Evolutionary conservation across 1,284 basidiomycete species (phyloP).

Genomic region (Lignosus rhinocerotis): DNA sequence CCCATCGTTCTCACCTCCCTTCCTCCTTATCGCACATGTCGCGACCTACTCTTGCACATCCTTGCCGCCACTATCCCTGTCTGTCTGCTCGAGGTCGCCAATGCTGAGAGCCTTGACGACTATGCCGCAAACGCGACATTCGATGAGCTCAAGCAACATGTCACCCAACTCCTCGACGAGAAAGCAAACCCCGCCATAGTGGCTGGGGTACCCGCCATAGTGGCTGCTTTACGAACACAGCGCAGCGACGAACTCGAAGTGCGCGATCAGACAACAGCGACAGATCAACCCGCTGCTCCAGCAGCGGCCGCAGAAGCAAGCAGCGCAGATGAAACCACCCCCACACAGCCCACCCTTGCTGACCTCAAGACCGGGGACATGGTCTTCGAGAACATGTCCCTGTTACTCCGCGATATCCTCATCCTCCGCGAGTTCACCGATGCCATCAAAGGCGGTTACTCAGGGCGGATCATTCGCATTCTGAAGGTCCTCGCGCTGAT

Average conservation of each 20-base stretch:
- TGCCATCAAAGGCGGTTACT: constrained; percentile 38
- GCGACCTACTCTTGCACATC: constrained; percentile 39
- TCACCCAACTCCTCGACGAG: not conserved
- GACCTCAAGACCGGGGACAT: constrained; percentile 20
- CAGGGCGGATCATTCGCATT: constrained; percentile 33
- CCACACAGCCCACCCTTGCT: not conserved
- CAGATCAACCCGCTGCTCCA: not conserved
- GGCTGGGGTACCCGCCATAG: not conserved
- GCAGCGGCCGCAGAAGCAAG: no score
- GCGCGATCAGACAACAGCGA: not conserved
- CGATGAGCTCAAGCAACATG: constrained; percentile 11
- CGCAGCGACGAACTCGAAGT: not conserved
- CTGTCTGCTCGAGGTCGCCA: constrained; percentile 35
- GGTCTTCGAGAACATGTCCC: constrained; percentile 37
- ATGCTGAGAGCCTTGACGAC: constrained; percentile 22
- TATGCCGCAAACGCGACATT: constrained; percentile 26
- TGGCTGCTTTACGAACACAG: not conserved
- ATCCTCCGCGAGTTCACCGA: constrained; percentile 36
- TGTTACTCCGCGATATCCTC: constrained; percentile 38
- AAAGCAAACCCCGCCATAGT: not conserved
- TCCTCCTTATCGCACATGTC: constrained; percentile 34
- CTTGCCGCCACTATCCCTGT: constrained; percentile 38
- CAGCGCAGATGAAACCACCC: no score
- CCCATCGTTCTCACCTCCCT: constrained; percentile 36
- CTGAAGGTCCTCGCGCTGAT: constrained; percentile 36